Evolutionary conservation across 2,329 filamentous ascomycete species (phyloP).

Genomic region (Monilinia fructigena): DNA sequence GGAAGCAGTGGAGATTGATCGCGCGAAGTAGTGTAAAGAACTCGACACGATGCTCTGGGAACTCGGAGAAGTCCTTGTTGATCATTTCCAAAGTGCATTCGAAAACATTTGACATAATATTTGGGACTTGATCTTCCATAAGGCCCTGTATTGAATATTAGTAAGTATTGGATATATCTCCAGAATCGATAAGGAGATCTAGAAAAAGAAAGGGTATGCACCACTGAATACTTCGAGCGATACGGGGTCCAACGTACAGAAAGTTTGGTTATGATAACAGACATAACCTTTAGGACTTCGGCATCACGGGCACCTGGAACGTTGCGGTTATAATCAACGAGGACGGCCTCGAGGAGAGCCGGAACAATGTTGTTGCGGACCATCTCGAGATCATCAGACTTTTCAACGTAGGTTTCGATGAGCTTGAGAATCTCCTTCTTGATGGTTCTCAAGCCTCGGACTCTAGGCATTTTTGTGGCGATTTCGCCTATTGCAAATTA

Average conservation of each 20-base stretch:
- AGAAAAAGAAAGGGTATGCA: constrained; percentile 34
- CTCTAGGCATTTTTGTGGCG: constrained; percentile 95
- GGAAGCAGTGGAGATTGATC: constrained; percentile 97
- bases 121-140: constrained; percentile 97
- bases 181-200: constrained; percentile 26
- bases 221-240: constrained; percentile 49
- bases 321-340: constrained; percentile 96
- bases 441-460: constrained; percentile 91
- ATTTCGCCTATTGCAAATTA: constrained; percentile 65
- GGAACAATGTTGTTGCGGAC: constrained; percentile 93
- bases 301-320: constrained; percentile 94
- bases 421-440: constrained; percentile 99
- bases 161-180: constrained; percentile 25
- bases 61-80: constrained; percentile 99
- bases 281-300: constrained; percentile 96
- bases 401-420: constrained; percentile 96
- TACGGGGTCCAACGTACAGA: constrained; percentile 70
- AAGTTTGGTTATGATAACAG: constrained; percentile 93
- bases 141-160: constrained; percentile 59
- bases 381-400: constrained; percentile 92
- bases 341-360: constrained; percentile 87
- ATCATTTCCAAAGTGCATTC: constrained; percentile 99
- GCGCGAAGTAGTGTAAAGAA: constrained; percentile 97
- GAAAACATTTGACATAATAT: constrained; percentile 98
- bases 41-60: constrained; percentile 97